Evolutionary conservation across 164 flowering plant species (phyloP).

Genomic region (Magnolia sinica): DNA sequence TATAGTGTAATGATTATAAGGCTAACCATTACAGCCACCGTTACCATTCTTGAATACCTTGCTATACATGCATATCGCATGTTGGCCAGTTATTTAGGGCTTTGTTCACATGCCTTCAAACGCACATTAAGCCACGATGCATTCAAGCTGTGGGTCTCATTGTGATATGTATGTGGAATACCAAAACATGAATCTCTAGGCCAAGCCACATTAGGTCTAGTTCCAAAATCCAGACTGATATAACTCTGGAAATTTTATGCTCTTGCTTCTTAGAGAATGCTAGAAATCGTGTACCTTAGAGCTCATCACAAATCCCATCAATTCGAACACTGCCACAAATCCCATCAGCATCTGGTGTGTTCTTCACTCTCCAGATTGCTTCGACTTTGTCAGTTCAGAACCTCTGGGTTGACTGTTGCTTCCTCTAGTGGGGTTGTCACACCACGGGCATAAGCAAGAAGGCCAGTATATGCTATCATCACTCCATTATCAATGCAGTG

Average conservation of each 20-base stretch:
- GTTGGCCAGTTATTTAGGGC: too few species aligned
- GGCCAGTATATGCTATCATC: constrained; percentile 97
- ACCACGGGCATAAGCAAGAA: constrained; percentile 78
- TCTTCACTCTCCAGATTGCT: constrained; percentile 78
- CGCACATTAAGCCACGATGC: too few species aligned
- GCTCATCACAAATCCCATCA: background rate
- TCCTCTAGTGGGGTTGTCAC: constrained; percentile 67
- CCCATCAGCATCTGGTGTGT: constrained; percentile 3
- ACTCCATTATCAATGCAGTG: constrained; percentile 95
- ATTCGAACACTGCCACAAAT: constrained; percentile 5
- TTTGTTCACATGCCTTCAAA: too few species aligned
- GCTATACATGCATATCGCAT: too few species aligned
- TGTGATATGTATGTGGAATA: too few species aligned
- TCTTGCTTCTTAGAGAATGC: background rate
- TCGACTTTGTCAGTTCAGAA: constrained; percentile 93
- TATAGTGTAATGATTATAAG: too few species aligned
- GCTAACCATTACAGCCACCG: too few species aligned
- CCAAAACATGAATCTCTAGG: too few species aligned
- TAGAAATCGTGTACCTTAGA: background rate
- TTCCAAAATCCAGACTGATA: too few species aligned
- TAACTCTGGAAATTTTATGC: background rate
- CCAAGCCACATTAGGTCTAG: too few species aligned
- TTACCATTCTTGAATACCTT: too few species aligned
- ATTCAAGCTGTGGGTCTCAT: too few species aligned
- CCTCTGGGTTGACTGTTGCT: constrained; percentile 78